Evolutionary conservation across 306 rosid genomes (phyloP).

Genomic region (Begonia fuchsioides): DNA sequence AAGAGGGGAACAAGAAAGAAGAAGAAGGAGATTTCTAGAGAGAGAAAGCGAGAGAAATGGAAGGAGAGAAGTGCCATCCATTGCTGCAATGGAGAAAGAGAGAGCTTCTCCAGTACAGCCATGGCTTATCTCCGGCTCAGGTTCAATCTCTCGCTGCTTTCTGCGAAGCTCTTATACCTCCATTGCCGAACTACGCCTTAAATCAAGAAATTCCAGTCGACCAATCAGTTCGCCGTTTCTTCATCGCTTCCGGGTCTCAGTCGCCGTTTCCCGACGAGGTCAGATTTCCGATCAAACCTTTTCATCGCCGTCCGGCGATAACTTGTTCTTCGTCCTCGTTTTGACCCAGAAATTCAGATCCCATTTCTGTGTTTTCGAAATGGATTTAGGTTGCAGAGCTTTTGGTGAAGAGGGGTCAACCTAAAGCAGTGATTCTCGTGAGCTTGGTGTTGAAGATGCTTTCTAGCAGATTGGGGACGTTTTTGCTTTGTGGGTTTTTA

Average conservation of each 20-base stretch:
- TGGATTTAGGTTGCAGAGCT: slow-evolving; percentile 52
- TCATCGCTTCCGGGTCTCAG: slow-evolving; percentile 42
- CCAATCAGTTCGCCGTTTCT: slow-evolving; percentile 23
- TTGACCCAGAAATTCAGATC: too few relatives aligned
- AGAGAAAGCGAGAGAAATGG: slow-evolving; percentile 5
- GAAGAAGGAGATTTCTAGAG: background rate
- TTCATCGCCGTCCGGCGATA: too few relatives aligned
- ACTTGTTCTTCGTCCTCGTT: too few relatives aligned
- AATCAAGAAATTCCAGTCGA: slow-evolving; percentile 8
- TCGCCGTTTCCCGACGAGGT: slow-evolving; percentile 72
- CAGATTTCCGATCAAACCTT: background rate
- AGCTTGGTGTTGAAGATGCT: slow-evolving; percentile 29
- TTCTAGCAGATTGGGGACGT: slow-evolving; percentile 56
- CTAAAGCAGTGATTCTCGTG: slow-evolving; percentile 31
- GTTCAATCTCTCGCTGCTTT: slow-evolving; percentile 48
- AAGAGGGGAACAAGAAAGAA: too few relatives aligned
- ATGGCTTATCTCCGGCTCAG: slow-evolving; percentile 50
- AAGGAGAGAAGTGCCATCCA: slow-evolving; percentile 22
- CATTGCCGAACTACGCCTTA: slow-evolving; percentile 17
- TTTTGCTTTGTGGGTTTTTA: slow-evolving; percentile 46
- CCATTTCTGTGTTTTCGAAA: background rate
- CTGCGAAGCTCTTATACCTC: slow-evolving; percentile 62
- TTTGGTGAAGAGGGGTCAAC: slow-evolving; percentile 23
- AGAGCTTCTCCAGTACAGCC: slow-evolving; percentile 23
- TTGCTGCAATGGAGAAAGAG: slow-evolving; percentile 33